Evolutionary conservation across 306 rosid species (phyloP).

Genomic region (Ormosia emarginata): DNA sequence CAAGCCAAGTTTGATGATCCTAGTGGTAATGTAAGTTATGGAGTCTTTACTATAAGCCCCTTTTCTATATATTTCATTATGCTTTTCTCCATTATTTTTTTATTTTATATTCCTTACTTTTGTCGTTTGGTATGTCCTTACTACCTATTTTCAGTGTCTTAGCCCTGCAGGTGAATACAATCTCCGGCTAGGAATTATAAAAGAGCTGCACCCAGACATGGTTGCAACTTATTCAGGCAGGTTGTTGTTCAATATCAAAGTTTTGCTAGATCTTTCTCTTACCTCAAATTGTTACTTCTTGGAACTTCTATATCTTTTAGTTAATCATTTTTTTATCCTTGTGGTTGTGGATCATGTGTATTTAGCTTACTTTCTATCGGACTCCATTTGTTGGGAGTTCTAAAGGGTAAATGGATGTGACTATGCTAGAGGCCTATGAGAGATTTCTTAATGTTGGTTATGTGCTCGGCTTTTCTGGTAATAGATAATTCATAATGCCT

Average conservation of each 20-base stretch:
- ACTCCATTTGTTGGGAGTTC: background rate
- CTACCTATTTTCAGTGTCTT: constrained; percentile 67
- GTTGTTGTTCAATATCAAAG: constrained; percentile 44
- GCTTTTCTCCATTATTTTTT: background rate
- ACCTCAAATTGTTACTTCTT: constrained; percentile 10
- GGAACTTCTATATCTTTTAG: background rate
- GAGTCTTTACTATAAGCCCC: constrained; percentile 32
- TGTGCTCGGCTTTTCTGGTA: constrained; percentile 17
- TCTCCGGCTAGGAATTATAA: constrained; percentile 92
- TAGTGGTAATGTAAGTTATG: constrained; percentile 61
- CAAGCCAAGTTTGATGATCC: constrained; percentile 99
- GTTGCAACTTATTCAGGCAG: constrained; percentile 99
- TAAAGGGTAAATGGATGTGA: background rate
- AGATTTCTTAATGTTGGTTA: background rate
- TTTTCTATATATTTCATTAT: background rate
- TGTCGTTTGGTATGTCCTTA: constrained; percentile 23
- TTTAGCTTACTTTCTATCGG: constrained; percentile 5
- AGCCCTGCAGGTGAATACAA: constrained; percentile 99
- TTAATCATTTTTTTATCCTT: constrained; percentile 12
- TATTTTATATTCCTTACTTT: background rate
- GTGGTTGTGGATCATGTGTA: constrained; percentile 7
- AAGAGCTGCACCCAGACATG: constrained; percentile 98
- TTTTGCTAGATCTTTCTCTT: constrained; percentile 27
- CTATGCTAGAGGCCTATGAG: constrained; percentile 4
- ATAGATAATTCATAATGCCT: background rate